phyloP scores from a whole-genome alignment of 208 protist species.

The Leishmania major region DNA sequence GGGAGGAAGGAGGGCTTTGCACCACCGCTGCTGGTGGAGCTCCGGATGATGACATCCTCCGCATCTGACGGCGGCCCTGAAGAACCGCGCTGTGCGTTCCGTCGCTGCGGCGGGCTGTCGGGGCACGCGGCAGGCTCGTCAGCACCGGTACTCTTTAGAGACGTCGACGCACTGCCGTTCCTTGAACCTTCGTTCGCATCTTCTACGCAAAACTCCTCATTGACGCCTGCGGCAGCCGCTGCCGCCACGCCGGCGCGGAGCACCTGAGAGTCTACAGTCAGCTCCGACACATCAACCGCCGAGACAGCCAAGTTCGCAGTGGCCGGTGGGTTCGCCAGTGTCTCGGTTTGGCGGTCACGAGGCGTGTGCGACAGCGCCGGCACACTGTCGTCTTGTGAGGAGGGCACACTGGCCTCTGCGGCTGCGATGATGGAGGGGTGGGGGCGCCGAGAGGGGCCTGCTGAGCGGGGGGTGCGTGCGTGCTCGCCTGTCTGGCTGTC shows the following conservation, averaged over 20 bases:
- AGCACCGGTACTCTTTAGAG: background rate
- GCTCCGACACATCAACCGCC: conserved; percentile 62
- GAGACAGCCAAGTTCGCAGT: conserved; percentile 15
- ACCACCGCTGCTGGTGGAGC: conserved; percentile 3
- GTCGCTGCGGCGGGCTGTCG: conserved; percentile 27
- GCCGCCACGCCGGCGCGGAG: conserved; percentile 12
- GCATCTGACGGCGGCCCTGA: background rate
- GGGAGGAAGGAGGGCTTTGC: background rate
- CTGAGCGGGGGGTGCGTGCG: conserved; percentile 20
- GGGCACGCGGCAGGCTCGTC: conserved; percentile 10
- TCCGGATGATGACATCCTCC: conserved; percentile 24
- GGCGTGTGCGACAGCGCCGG: background rate
- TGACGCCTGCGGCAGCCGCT: background rate
- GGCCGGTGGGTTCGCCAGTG: background rate
- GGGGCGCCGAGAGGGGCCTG: background rate
- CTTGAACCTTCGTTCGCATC: background rate
- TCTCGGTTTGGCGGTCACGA: background rate
- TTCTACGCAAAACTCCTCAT: background rate
- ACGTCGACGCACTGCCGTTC: background rate
- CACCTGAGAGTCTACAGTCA: conserved; percentile 40
- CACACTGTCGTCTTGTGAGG: background rate
- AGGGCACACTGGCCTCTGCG: background rate
- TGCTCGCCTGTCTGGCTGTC: conserved; percentile 18
- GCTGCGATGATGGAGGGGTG: background rate
- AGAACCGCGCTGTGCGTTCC: background rate